A percentile compares a stretch with the other conserved stretches of the same genome.
Evolutionary conservation across 257 asterid genomes (phyloP).

Genomic region (Mentha longifolia): DNA sequence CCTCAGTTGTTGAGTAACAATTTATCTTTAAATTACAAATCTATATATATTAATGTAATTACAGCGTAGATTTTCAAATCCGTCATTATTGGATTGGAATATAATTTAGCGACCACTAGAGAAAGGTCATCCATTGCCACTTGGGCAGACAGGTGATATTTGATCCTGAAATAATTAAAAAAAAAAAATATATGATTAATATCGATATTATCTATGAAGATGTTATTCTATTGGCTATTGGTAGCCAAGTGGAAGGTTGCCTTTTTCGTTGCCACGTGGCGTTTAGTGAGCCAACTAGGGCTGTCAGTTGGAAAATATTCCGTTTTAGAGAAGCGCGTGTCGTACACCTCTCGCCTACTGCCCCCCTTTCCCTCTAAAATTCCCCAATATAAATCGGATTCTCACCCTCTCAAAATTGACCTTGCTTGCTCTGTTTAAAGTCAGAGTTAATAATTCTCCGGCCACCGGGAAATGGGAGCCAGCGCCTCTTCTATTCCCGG

Average conservation of each 20-base stretch:
- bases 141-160: too few species aligned
- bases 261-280: neutral
- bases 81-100: too few species aligned
- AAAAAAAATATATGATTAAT: too few species aligned
- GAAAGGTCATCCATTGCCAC: too few species aligned
- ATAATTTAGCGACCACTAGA: too few species aligned
- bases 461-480: conserved; percentile 57
- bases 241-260: neutral
- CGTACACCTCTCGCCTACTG: neutral
- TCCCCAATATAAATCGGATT: neutral
- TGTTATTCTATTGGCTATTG: neutral
- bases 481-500: conserved; percentile 47
- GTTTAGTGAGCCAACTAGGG: neutral
- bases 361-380: conserved; percentile 20
- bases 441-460: neutral
- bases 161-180: too few species aligned
- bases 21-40: too few species aligned
- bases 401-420: neutral
- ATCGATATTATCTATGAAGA: neutral
- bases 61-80: too few species aligned
- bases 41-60: too few species aligned
- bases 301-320: too few species aligned
- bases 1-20: too few species aligned
- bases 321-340: neutral
- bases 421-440: neutral